Evolutionary conservation across 768 basidiomycete species (phyloP).

Genomic region (Lyophyllum atratum): DNA sequence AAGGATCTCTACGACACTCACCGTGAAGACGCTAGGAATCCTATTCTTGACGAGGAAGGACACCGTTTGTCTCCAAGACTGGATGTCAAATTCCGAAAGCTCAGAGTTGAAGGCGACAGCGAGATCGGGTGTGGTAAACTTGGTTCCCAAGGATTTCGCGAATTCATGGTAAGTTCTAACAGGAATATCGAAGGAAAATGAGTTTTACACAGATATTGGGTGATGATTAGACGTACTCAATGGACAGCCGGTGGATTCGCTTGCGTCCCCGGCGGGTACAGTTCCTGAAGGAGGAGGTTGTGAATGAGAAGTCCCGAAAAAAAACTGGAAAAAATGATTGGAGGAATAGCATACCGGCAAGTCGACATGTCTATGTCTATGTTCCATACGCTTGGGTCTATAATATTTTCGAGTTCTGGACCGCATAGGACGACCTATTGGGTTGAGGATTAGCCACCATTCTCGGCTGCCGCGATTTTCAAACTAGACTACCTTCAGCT

Average conservation of each 20-base stretch:
- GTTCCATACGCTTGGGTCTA: background rate
- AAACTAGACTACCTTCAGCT: constrained; percentile 22
- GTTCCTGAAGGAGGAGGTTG: constrained; percentile 17
- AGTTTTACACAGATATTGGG: background rate
- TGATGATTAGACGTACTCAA: constrained; percentile 24
- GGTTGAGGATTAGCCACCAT: background rate
- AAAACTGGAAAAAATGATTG: background rate
- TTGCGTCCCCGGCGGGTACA: constrained; percentile 26
- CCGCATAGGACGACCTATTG: constrained; percentile 11
- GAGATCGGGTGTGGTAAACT: constrained; percentile 31
- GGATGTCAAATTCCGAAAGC: constrained; percentile 19
- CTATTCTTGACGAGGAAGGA: constrained; percentile 23
- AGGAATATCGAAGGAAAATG: no score
- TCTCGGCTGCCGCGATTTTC: background rate
- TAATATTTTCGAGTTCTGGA: constrained; percentile 1
- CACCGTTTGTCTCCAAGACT: constrained; percentile 28
- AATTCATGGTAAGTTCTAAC: constrained; percentile 36
- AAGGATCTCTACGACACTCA: constrained; percentile 4
- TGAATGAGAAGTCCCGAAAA: background rate
- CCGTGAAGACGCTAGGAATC: constrained; percentile 35
- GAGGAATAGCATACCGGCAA: constrained; percentile 26
- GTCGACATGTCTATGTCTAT: constrained; percentile 26
- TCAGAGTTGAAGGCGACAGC: constrained; percentile 40
- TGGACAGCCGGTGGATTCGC: constrained; percentile 22
- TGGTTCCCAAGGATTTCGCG: constrained; percentile 12